These are phyloP conservation scores for Ophiostoma piceae DNA, from an alignment of 2,329 filamentous ascomycete species.

Conservation along the genomic window DNA sequence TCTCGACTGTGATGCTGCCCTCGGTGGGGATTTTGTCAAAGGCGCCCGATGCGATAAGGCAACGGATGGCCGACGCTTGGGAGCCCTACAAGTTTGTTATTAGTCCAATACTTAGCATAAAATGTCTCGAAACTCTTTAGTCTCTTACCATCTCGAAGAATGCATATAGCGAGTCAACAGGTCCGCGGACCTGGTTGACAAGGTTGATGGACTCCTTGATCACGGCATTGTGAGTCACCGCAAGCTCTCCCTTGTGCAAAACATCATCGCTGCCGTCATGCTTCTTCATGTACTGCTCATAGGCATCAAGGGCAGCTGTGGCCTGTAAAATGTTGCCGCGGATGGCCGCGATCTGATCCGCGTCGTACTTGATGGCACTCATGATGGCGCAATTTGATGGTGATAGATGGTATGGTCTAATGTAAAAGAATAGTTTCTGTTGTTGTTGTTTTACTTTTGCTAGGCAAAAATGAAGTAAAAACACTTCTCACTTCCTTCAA, in stretches of 20 bases:
- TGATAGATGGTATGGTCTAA: background rate
- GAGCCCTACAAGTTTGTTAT: background rate
- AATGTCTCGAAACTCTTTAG: too few relatives aligned
- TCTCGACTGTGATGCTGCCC: background rate
- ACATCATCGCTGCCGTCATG: background rate
- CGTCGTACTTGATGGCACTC: background rate
- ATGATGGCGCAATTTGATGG: background rate
- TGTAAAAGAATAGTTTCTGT: background rate
- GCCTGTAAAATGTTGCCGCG: background rate
- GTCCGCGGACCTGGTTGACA: background rate
- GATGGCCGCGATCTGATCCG: background rate
- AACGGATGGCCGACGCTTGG: background rate
- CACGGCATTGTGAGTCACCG: background rate
- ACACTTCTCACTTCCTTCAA: background rate
- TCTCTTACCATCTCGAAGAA: background rate
- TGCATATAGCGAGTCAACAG: background rate
- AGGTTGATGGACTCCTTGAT: background rate
- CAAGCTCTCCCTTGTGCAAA: background rate
- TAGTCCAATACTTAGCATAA: background rate
- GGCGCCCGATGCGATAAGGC: background rate
- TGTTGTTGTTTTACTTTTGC: background rate
- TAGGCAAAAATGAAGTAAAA: background rate
- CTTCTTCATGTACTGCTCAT: background rate
- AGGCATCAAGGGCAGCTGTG: background rate
- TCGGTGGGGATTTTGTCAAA: background rate